These are phyloP conservation scores for Colletotrichum truncatum DNA, from an alignment of 2,329 filamentous ascomycete species.

Conservation along the genomic window DNA sequence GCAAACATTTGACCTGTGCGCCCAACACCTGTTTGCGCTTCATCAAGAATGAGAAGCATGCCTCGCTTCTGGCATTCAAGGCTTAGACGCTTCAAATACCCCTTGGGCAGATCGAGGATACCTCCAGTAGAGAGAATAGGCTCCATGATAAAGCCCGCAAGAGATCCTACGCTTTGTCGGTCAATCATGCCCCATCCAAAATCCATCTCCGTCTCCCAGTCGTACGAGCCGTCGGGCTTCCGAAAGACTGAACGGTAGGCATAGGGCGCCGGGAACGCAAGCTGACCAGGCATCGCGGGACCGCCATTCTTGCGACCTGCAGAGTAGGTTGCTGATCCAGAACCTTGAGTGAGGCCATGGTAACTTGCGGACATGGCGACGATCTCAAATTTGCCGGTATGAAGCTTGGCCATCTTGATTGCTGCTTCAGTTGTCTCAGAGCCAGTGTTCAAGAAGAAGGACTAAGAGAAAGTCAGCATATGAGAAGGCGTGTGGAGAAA, in stretches of 20 bases:
- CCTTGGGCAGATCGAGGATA: slow-evolving; percentile 62
- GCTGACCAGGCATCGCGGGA: slow-evolving; percentile 61
- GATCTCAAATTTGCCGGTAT: slow-evolving; percentile 71
- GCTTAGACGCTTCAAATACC: slow-evolving; percentile 63
- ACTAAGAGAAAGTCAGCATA: slow-evolving; percentile 23
- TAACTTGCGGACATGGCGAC: slow-evolving; percentile 67
- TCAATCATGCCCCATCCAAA: slow-evolving; percentile 72
- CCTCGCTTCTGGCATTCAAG: slow-evolving; percentile 60
- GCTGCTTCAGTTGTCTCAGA: slow-evolving; percentile 67
- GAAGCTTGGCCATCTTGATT: slow-evolving; percentile 70
- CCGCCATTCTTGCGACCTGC: slow-evolving; percentile 57
- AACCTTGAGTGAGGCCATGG: slow-evolving; percentile 67
- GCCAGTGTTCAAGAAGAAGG: slow-evolving; percentile 66
- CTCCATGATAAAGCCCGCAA: slow-evolving; percentile 71
- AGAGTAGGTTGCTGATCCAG: slow-evolving; percentile 62
- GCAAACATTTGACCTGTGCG: slow-evolving; percentile 67
- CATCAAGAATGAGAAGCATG: slow-evolving; percentile 68
- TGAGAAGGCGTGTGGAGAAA: neutral
- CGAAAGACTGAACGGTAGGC: slow-evolving; percentile 70
- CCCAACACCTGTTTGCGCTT: slow-evolving; percentile 68
- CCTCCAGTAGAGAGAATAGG: slow-evolving; percentile 66
- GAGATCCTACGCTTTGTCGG: slow-evolving; percentile 63
- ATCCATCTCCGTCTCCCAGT: slow-evolving; percentile 72
- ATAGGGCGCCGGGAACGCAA: slow-evolving; percentile 67
- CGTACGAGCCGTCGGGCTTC: slow-evolving; percentile 66